Evolutionary conservation across 2,329 filamentous ascomycete species (phyloP), one percentile per base, ranked within the genome.

Genomic region (Lecanicillium sp.): DNA sequence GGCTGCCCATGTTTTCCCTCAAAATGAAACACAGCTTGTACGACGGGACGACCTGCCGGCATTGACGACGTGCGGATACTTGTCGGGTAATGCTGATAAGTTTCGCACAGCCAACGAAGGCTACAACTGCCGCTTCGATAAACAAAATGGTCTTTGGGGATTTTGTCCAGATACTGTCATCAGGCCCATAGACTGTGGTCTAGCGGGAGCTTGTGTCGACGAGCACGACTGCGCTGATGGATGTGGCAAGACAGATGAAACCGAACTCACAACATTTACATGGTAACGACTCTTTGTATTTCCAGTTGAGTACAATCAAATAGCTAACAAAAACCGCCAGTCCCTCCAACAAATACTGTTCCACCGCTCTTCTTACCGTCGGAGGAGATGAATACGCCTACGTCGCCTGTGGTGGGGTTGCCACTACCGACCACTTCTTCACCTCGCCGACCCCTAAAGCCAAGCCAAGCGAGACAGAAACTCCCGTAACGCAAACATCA

Each of bases 341-440:
- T n/a, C 37, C 31, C 2, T 20, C 29, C 8, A 20, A 33, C 3
- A 30, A 49, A 3, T 60, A 51, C 38, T 64, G 60, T 33, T 62
- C 58, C 2, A 57, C 53, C 1, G 56, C 54, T 2, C 47, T 61
- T 18, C 37, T 65, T 16, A 55, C 50, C 2, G 51, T 55, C 16
- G 48, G 51, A 5, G 43, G 53, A 15, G 54, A 55, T 37, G 50
- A 59, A 14, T 64, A 62, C 30, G 52, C 55, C 1, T 62, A 63
- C 27, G 51, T 60, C 14, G 56, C 57, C 5, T 63, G 61, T 25
- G 60, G 53, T 4, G 40, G 41, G 3, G 44, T 37, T 30, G 47
- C 51, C 8, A 44, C 35, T 4, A 54, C 51, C 3, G 45, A 59
- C 18, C 52, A 49, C 15, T 53, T 47, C 20, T 27, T 46, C 30